A percentile compares a stretch with the other conserved stretches of the same genome.
phyloP scores from a whole-genome alignment of 2,329 filamentous ascomycete species.

The Didymella glomerata region DNA sequence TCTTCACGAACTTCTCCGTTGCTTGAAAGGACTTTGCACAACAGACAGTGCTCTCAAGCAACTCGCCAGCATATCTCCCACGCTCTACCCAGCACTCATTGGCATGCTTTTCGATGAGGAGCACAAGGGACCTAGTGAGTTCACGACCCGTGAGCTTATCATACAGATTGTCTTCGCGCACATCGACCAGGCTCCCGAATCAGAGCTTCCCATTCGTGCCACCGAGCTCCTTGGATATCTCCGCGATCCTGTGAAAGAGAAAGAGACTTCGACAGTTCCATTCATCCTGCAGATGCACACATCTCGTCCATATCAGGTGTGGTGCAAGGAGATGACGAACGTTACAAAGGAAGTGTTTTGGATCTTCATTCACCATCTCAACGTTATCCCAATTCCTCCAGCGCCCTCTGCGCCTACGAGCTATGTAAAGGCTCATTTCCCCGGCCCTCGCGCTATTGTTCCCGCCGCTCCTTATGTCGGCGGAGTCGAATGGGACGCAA shows the following conservation, averaged over 20 bases:
- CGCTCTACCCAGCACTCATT: conserved; percentile 85
- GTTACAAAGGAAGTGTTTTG: conserved; percentile 99
- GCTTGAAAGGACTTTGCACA: conserved; percentile 92
- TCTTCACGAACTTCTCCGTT: conserved; percentile 89
- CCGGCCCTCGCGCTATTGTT: conserved; percentile 84
- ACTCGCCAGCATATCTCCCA: conserved; percentile 78
- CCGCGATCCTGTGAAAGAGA: conserved; percentile 75
- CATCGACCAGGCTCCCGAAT: conserved; percentile 67
- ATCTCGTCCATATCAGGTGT: conserved; percentile 87
- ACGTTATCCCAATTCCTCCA: conserved; percentile 75
- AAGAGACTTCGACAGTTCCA: conserved; percentile 77
- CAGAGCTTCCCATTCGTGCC: conserved; percentile 73
- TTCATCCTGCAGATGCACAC: conserved; percentile 92
- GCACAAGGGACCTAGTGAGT: conserved; percentile 96
- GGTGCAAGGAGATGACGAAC: conserved; percentile 90
- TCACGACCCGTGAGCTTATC: conserved; percentile 89
- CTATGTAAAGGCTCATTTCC: conserved; percentile 76
- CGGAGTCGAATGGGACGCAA: conserved; percentile 98
- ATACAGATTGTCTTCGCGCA: conserved; percentile 90
- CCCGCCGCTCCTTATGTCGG: conserved; percentile 95
- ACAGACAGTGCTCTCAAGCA: conserved; percentile 86
- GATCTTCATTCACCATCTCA: conserved; percentile 96
- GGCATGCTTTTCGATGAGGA: conserved; percentile 96
- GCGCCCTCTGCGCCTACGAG: conserved; percentile 30
- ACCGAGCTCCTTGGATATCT: conserved; percentile 79